Evolutionary conservation across 2,329 filamentous ascomycete genomes (phyloP).

Genomic region (Trichoderma breve): DNA sequence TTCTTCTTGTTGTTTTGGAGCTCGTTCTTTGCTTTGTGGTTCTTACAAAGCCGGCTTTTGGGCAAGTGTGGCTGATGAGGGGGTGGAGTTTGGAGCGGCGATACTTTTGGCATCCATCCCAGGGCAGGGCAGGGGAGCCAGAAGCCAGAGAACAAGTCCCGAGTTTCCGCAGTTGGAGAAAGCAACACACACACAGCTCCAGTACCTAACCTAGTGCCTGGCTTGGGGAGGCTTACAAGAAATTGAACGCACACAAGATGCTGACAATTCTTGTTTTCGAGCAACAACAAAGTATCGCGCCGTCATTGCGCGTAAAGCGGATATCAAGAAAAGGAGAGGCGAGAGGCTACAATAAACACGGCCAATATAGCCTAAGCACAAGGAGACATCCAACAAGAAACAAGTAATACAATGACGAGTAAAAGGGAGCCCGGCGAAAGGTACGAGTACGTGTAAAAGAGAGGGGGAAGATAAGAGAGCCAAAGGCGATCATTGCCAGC

Average conservation of each 20-base stretch:
- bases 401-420: background rate
- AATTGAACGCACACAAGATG: background rate
- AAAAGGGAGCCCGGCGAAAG: background rate
- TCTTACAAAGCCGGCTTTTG: background rate
- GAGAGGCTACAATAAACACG: background rate
- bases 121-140: background rate
- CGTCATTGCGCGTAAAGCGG: background rate
- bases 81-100: background rate
- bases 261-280: background rate
- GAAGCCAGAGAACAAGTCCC: background rate
- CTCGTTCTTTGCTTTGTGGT: background rate
- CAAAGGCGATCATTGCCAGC: background rate
- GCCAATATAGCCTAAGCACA: background rate
- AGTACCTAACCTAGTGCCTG: background rate
- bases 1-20: background rate
- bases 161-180: conserved; percentile 10
- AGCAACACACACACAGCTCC: background rate
- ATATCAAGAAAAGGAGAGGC: background rate
- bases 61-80: background rate
- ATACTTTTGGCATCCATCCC: background rate
- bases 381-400: background rate
- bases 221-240: background rate
- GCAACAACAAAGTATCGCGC: background rate
- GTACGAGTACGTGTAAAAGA: background rate
- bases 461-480: background rate